Evolutionary conservation across 805 yeast genomes (phyloP).

Genomic region (Ogataea allantospora): DNA sequence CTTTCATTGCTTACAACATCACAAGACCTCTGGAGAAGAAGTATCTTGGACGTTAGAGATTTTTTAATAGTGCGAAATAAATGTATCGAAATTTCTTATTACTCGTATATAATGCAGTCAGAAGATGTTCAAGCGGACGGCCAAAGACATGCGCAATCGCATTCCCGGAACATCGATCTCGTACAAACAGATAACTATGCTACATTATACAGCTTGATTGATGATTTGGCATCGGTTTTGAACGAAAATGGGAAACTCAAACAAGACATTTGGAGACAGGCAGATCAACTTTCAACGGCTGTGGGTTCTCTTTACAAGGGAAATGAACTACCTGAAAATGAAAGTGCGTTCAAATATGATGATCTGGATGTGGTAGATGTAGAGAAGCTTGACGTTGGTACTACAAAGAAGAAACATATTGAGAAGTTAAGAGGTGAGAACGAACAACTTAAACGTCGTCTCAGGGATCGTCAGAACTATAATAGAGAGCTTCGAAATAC

Average conservation of each 20-base stretch:
- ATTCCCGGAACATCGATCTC: conserved; percentile 10
- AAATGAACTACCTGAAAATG: conserved; percentile 4
- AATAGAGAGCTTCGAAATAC: conserved; percentile 21
- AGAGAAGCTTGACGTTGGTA: not conserved
- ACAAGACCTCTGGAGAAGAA: conserved; percentile 66
- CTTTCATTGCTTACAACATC: conserved; percentile 58
- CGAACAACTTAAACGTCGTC: conserved; percentile 9
- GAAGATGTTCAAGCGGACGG: conserved; percentile 1
- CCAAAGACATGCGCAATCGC: conserved; percentile 1
- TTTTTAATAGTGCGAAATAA: conserved; percentile 5
- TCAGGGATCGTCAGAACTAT: conserved; percentile 18
- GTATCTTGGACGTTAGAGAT: conserved; percentile 49
- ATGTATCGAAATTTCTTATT: conserved; percentile 3
- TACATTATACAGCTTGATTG: conserved; percentile 22
- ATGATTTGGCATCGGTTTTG: conserved; percentile 22
- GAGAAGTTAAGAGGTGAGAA: conserved; percentile 17
- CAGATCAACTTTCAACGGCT: conserved; percentile 18
- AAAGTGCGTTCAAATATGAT: conserved; percentile 14
- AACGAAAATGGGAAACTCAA: conserved; percentile 24
- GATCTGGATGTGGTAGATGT: not conserved
- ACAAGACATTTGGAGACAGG: conserved; percentile 27
- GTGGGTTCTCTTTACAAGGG: conserved; percentile 8
- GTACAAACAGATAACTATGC: conserved; percentile 21
- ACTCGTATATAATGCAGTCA: conserved; percentile 1
- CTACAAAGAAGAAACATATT: conserved; percentile 5